A percentile compares a stretch with the other conserved stretches of the same genome.
These are phyloP conservation scores for Hanseniaspora gamundiae DNA, from an alignment of 1,139 yeast species.

Conservation along the genomic window DNA sequence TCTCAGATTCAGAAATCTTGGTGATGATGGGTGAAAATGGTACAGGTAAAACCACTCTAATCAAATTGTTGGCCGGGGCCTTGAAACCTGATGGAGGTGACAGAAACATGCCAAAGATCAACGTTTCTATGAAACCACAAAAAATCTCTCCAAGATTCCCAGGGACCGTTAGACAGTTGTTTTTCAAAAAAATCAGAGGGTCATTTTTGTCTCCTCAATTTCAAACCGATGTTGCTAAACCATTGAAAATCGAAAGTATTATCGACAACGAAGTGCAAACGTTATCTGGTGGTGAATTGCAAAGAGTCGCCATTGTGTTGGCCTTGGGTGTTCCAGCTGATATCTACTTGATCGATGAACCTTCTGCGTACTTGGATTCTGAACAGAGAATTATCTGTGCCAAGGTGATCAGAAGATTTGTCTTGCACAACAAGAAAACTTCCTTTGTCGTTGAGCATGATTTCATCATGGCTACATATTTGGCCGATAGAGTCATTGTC, in stretches of 20 bases:
- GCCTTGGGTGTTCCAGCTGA: conserved; percentile 93
- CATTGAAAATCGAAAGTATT: conserved; percentile 83
- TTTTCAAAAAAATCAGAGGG: conserved; percentile 91
- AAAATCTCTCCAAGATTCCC: conserved; percentile 97
- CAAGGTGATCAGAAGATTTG: conserved; percentile 92
- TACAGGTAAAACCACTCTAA: conserved; percentile 96
- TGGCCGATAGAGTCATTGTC: conserved; percentile 97
- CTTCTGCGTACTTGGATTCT: conserved; percentile 95
- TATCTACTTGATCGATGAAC: conserved; percentile 93
- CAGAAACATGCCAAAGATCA: conserved; percentile 67
- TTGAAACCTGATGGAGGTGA: conserved; percentile 70
- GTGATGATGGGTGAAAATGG: conserved; percentile 99
- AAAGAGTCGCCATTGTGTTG: conserved; percentile 94
- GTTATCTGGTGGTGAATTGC: conserved; percentile 98
- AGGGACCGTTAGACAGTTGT: conserved; percentile 95
- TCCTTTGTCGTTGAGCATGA: conserved; percentile 99
- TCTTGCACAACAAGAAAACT: conserved; percentile 91
- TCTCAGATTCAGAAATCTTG: conserved; percentile 89
- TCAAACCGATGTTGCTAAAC: conserved; percentile 96
- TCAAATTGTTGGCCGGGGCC: conserved; percentile 89
- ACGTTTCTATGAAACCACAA: conserved; percentile 96
- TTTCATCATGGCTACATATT: conserved; percentile 98
- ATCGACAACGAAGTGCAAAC: conserved; percentile 97
- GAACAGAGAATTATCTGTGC: conserved; percentile 99
- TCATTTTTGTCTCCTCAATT: conserved; percentile 93